Base-by-base conservation (phyloP, 495 filamentous ascomycete species). In the Podospora didyma region DNA sequence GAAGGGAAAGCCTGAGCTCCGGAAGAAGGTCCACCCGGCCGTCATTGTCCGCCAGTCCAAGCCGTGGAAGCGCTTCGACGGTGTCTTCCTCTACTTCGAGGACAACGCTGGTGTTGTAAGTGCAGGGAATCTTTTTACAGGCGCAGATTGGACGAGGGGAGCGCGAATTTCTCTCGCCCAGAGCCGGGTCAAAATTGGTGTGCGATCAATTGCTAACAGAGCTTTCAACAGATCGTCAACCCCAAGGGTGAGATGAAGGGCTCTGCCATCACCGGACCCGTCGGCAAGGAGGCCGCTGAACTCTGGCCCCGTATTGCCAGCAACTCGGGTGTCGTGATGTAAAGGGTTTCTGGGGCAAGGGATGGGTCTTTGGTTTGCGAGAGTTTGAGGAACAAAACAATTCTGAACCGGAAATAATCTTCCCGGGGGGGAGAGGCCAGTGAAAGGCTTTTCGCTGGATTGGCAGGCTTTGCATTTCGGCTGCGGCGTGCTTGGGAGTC, bases 241-340 rank as follows among this genome's bases (percentile, higher is more conserved):
- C 90, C 92, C 78, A 99, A 99, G 87, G 94, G 94, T 80, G 94
- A 99, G 82, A 99, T 99, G 94, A 99, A 99, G 86, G 94, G 94
- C 72, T 96, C 90, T 59, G 94, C 94, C 75, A 97, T 99, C 73
- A 99, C 94, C 64, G 94, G 94, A 56, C 95, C 95, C 54, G 95
- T 99, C 73, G 94, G 95, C 74, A 99, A 98, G 87, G 94, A 98
- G 79, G 95, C 94, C 75, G 94, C 94, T 76, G 94, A 98, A 82
- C 85, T 97, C 71, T 98, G 94, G 94, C 94, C 94, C 75, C 94
- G 94, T 96, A 98, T 97, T 78, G 94, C 94, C 73, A 92, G 88
- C 85, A 98, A 97, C 86, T 95, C 94, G 57, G 94, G 94, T 85
- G 94, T 98, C 67, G 94, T 97, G 74, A 98, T 98, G 93, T 98